A percentile compares a stretch with the other conserved stretches of the same genome.
Evolutionary conservation across 1,139 yeast genomes (phyloP).

Genomic region (Hemisphaericaspora lyxosophila): DNA sequence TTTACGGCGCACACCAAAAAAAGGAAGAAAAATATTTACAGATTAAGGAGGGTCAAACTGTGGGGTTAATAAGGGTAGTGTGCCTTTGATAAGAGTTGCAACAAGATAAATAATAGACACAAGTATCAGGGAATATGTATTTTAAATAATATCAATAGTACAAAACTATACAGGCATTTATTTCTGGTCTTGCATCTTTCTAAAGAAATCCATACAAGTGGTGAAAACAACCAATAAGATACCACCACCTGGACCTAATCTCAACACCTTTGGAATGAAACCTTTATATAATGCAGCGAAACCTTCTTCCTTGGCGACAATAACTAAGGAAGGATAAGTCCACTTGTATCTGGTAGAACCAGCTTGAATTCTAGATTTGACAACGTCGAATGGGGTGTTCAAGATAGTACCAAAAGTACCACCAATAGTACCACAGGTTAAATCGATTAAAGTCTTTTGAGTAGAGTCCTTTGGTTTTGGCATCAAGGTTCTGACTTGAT

Average conservation of each 20-base stretch:
- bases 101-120: too few relatives aligned
- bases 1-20: too few relatives aligned
- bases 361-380: slow-evolving; percentile 94
- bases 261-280: slow-evolving; percentile 92
- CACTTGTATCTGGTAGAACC: slow-evolving; percentile 85
- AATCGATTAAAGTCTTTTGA: slow-evolving; percentile 80
- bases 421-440: slow-evolving; percentile 91
- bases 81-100: too few relatives aligned
- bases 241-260: slow-evolving; percentile 99
- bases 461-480: slow-evolving; percentile 71
- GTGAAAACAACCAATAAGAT: slow-evolving; percentile 94
- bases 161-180: slow-evolving; percentile 1
- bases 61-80: background rate
- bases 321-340: slow-evolving; percentile 78
- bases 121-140: background rate
- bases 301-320: slow-evolving; percentile 88
- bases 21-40: background rate
- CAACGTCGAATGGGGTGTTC: slow-evolving; percentile 97
- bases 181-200: slow-evolving; percentile 50
- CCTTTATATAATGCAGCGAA: slow-evolving; percentile 87
- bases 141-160: background rate
- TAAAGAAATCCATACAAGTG: slow-evolving; percentile 90
- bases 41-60: background rate
- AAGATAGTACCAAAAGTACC: slow-evolving; percentile 93
- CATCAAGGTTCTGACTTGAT: slow-evolving; percentile 76